These are phyloP conservation scores for Arabis hirsuta DNA, from an alignment of 345 rosid species.

Conservation along the genomic window DNA sequence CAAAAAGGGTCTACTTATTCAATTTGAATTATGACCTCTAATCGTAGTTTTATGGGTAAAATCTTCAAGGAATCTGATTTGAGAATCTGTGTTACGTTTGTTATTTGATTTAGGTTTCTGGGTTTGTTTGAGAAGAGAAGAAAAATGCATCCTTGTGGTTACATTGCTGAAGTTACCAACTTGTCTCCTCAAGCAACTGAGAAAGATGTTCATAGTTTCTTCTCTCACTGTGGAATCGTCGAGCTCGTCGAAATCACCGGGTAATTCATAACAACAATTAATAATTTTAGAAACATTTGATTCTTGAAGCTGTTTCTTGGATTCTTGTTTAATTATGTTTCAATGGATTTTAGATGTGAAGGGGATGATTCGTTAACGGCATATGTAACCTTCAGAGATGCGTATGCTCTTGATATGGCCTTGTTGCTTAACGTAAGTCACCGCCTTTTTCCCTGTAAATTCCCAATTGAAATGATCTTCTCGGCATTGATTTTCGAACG, in stretches of 20 bases:
- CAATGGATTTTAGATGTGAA: conserved; percentile 53
- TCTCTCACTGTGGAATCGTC: conserved; percentile 69
- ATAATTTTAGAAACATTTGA: not conserved
- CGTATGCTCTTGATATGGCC: conserved; percentile 81
- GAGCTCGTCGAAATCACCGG: conserved; percentile 73
- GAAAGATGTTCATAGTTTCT: conserved; percentile 70
- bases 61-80: not conserved
- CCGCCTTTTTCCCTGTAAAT: not conserved
- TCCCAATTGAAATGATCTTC: not conserved
- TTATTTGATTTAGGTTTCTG: conserved; percentile 25
- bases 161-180: conserved; percentile 72
- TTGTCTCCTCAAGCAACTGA: conserved; percentile 74
- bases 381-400: conserved; percentile 75
- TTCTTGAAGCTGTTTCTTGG: conserved; percentile 12
- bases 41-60: not conserved
- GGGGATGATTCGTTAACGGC: conserved; percentile 70
- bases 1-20: not conserved
- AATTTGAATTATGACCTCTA: not conserved
- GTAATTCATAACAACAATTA: conserved; percentile 41
- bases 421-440: conserved; percentile 80
- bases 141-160: conserved; percentile 76
- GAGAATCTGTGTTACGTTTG: conserved; percentile 15
- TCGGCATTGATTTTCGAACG: conserved; percentile 19
- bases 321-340: conserved; percentile 16
- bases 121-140: not conserved